Base-by-base conservation (phyloP, 768 basidiomycete genomes). In the Cyathus striatus region DNA sequence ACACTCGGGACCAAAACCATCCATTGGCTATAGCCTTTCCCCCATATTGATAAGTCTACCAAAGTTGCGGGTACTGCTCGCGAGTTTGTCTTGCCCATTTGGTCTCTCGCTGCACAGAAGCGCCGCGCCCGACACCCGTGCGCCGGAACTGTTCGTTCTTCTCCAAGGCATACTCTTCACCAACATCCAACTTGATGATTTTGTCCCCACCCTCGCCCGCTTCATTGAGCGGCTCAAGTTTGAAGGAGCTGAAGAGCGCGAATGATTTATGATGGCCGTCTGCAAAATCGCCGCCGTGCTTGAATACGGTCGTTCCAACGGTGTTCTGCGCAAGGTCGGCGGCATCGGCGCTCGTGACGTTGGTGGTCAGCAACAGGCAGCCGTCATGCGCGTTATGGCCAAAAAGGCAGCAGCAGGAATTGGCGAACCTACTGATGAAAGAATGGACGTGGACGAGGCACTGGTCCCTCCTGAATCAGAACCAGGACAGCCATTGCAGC, bases 131-230 rank as follows among this genome's bases (percentile, higher is more conserved):
- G 92, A 95, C 50, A 79, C 87, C 4, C 70, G 67, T 2, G 75
- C 73, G 0, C 63, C 85, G 1, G 91, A 93, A 20, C 73, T 96
- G 0, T 99, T 98, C 50, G 79, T 98, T 23, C 78, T 91, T 9
- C 70, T 99, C 1, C 96, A 98, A 46, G 94, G 96, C 21, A 94
- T 97, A 91, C 74, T 99, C 1, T 97, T 97, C 66, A 98, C 96
- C 12, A 85, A 88, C 49, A 91, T 96, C 49, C 78, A 93, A 49
- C 79, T 99, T 21, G 96, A 99, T 60, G 88, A 93, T 58, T 98
- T 98, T 57, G 65, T 77, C 33, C 72, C 82, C 10, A 84, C 84
- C 0, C 76, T 93, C 20, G 86, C 84, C 1, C 84, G 91, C 16
- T 88, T 94, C 58, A 73, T 92, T 26, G 93, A 95, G 60, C 83